Evolutionary conservation across 805 yeast genomes (phyloP), one percentile per base, ranked within the genome.

Genomic region (Vanderwaltozyma polyspora): DNA sequence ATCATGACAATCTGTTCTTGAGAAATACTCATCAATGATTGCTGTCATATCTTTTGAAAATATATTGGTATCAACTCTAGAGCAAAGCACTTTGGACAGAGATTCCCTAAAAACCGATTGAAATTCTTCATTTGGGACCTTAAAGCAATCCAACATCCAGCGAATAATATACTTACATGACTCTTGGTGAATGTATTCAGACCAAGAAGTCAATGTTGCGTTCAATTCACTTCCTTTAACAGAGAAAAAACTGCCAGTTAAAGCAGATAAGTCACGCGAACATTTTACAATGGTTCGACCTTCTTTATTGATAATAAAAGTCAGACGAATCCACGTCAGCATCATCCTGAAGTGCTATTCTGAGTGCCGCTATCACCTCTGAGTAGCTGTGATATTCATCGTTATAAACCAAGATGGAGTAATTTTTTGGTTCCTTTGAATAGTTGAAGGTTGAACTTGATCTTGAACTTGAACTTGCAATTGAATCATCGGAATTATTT

Each of bases 321-420:
- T 52, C 6, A 25, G 10, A 28, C 10, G 26, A 55, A 35, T 21
- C 46, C 31, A 36, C 53, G 25, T 52, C 55, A 21, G 45, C 42
- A 35, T 52, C 51, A 37, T 55, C 60, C 4, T 59, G 60, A 2
- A 45, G 51, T 23, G 59, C 60, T 39, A 52, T 58, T 32, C 56
- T 49, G 14, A 76, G 63, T 3, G 74, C 72, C 9, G 54, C 50
- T n/a, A 59, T 62, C 1, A 82, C 82, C 36, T 72, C 69, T 2
- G 65, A 60, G 43, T 67, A 71, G 45, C 72, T 70, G 47, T 81
- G 91, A 43, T 64, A 66, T 46, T 81, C 91, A 48, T 81, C 93
- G 52, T 81, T 81, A 80, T 87, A 81, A 15, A 79, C 60, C 15
- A 77, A 48, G 19, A 79, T 60, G 29, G 63, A 57, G 60, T 69